A percentile compares a stretch with the other conserved stretches of the same genome.
phyloP scores from a whole-genome alignment of 31 red algal species.

The Asparagopsis taxiformis region DNA sequence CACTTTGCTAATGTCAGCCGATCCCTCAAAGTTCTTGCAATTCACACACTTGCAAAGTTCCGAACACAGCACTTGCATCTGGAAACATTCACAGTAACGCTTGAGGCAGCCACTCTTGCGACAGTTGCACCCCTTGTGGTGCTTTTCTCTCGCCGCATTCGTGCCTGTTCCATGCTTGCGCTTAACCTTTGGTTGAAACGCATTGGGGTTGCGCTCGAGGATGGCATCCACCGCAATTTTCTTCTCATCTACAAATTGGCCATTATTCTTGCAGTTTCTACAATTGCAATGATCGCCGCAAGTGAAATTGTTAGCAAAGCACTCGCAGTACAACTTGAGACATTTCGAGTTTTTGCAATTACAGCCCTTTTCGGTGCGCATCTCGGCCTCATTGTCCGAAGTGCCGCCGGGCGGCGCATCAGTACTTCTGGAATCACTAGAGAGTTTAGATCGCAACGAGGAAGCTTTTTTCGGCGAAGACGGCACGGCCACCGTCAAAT shows the following conservation, averaged over 20 bases:
- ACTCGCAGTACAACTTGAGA: slow-evolving; percentile 96
- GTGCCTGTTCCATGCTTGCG: slow-evolving; percentile 20
- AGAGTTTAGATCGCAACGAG: background rate
- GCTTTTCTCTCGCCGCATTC: slow-evolving; percentile 36
- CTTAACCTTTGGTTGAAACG: slow-evolving; percentile 76
- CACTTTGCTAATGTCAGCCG: slow-evolving; percentile 7
- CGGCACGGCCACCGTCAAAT: background rate
- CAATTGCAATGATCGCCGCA: slow-evolving; percentile 87
- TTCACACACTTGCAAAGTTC: slow-evolving; percentile 85
- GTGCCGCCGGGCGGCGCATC: background rate
- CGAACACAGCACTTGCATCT: slow-evolving; percentile 75
- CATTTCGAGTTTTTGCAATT: slow-evolving; percentile 86
- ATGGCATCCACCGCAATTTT: slow-evolving; percentile 59
- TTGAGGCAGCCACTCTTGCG: slow-evolving; percentile 88
- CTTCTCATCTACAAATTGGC: slow-evolving; percentile 40
- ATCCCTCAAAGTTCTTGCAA: slow-evolving; percentile 72
- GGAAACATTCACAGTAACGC: slow-evolving; percentile 96
- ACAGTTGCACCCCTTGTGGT: slow-evolving; percentile 88
- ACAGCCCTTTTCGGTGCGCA: slow-evolving; percentile 45
- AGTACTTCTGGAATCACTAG: background rate
- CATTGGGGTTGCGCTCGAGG: slow-evolving; percentile 85
- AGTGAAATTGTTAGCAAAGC: slow-evolving; percentile 78
- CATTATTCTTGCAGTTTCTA: slow-evolving; percentile 78
- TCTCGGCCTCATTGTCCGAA: background rate
- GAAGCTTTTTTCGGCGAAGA: slow-evolving; percentile 7